Conservation (phyloP, 129 eudicot genomes). For the Pseudognaphalium luteoalbum region DNA sequence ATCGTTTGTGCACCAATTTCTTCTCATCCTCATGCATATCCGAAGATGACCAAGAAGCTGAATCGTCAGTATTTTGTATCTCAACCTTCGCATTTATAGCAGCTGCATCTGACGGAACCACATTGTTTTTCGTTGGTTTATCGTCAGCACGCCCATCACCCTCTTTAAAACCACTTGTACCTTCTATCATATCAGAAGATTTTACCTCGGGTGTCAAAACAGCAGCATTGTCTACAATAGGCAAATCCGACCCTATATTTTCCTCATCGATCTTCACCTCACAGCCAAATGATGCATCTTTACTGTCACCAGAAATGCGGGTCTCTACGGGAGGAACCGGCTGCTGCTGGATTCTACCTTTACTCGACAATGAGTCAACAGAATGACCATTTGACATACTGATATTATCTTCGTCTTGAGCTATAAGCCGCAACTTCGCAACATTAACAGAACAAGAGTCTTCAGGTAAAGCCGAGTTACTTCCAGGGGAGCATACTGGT, state of each 20-base stretch:
- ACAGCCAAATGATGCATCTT: slow-evolving; percentile 24
- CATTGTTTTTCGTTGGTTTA: slow-evolving; percentile 17
- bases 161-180: slow-evolving; percentile 18
- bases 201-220: slow-evolving; percentile 16
- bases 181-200: slow-evolving; percentile 21
- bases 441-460: slow-evolving; percentile 43
- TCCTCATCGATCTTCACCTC: slow-evolving; percentile 27
- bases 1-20: slow-evolving; percentile 24
- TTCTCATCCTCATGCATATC: slow-evolving; percentile 34
- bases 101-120: slow-evolving; percentile 23
- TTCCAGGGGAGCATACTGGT: slow-evolving; percentile 49
- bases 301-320: slow-evolving; percentile 29
- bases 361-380: slow-evolving; percentile 1
- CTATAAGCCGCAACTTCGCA: slow-evolving; percentile 33
- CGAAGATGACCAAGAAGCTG: slow-evolving; percentile 45
- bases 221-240: slow-evolving; percentile 13
- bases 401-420: slow-evolving; percentile 37
- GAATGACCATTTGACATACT: slow-evolving; percentile 26
- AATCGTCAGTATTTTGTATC: slow-evolving; percentile 37
- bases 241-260: slow-evolving; percentile 15
- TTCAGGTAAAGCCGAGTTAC: slow-evolving; percentile 46
- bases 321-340: not conserved
- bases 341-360: slow-evolving; percentile 10
- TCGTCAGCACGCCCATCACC: slow-evolving; percentile 24
- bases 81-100: slow-evolving; percentile 34